Conservation (phyloP, 805 yeast species). For the Pichia manshurica region DNA sequence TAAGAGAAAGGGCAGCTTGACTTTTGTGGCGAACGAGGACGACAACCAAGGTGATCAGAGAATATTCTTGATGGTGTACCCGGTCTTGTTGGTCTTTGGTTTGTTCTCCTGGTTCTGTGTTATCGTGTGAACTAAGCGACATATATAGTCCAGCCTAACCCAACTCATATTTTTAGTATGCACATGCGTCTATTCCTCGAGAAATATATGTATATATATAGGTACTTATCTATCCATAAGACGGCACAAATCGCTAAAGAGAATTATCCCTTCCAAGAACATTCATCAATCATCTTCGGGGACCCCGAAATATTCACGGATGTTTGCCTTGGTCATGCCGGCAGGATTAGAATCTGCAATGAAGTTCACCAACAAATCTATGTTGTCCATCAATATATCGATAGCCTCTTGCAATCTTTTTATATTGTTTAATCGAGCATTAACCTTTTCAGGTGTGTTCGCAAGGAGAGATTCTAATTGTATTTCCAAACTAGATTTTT, state of each 20-base stretch:
- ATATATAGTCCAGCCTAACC: no score
- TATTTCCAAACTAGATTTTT: slow-evolving; percentile 10
- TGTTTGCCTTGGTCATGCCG: slow-evolving; percentile 25
- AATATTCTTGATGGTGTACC: slow-evolving; percentile 47
- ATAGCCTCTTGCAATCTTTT: slow-evolving; percentile 8
- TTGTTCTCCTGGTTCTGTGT: slow-evolving; percentile 51
- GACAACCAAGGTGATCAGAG: slow-evolving; percentile 49
- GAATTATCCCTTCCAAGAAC: no score
- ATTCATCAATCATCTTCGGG: slow-evolving; percentile 36
- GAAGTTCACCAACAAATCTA: slow-evolving; percentile 36
- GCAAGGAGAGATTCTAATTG: not conserved
- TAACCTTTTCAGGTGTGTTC: slow-evolving; percentile 5
- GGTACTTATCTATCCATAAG: no score
- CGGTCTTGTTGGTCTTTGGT: slow-evolving; percentile 47
- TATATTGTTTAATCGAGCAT: not conserved
- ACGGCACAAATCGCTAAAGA: no score
- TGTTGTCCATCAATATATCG: slow-evolving; percentile 31
- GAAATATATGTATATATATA: no score
- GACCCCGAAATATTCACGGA: slow-evolving; percentile 36
- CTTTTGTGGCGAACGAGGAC: slow-evolving; percentile 17
- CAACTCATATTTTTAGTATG: no score
- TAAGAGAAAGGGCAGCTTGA: slow-evolving; percentile 17
- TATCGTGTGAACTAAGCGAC: slow-evolving; percentile 29
- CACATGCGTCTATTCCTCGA: no score
- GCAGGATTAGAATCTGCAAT: slow-evolving; percentile 26